These are phyloP conservation scores for Fusarium nelsonii DNA, from an alignment of 2,329 filamentous ascomycete genomes.

Conservation along the genomic window DNA sequence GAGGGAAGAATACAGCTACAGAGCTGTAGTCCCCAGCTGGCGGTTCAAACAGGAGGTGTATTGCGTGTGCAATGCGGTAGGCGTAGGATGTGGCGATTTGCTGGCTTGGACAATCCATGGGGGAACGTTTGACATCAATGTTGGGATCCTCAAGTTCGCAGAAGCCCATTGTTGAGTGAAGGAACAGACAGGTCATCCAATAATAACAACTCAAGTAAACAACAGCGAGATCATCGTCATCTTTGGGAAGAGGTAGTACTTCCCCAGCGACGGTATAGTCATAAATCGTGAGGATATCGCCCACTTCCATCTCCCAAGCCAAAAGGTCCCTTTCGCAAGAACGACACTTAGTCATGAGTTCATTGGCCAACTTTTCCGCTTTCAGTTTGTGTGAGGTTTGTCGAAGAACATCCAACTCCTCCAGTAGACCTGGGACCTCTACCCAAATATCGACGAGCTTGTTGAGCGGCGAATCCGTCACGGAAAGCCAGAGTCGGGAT, in stretches of 20 bases:
- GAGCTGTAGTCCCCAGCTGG: constrained; percentile 15
- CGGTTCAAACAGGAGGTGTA: background rate
- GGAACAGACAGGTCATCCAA: constrained; percentile 26
- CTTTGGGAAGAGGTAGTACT: background rate
- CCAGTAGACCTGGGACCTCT: constrained; percentile 2
- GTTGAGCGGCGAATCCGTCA: constrained; percentile 4
- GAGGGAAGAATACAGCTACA: constrained; percentile 2
- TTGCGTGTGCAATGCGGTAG: background rate
- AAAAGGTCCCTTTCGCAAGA: constrained; percentile 1
- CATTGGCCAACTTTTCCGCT: accelerated
- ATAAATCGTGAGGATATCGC: background rate
- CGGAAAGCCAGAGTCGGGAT: constrained; percentile 13
- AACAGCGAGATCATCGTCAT: constrained; percentile 7
- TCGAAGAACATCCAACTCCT: constrained; percentile 3
- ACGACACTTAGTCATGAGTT: background rate
- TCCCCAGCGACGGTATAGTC: constrained; percentile 15
- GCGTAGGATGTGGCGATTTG: constrained; percentile 13
- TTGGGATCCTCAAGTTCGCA: background rate
- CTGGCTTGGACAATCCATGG: background rate
- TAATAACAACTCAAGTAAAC: constrained; percentile 20
- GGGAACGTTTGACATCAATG: accelerated
- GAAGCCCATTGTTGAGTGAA: constrained; percentile 19
- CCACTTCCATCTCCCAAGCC: background rate
- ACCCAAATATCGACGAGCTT: constrained; percentile 15
- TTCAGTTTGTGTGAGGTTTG: background rate